Conservation (phyloP, 805 yeast genomes). For the Spathaspora boniae region DNA sequence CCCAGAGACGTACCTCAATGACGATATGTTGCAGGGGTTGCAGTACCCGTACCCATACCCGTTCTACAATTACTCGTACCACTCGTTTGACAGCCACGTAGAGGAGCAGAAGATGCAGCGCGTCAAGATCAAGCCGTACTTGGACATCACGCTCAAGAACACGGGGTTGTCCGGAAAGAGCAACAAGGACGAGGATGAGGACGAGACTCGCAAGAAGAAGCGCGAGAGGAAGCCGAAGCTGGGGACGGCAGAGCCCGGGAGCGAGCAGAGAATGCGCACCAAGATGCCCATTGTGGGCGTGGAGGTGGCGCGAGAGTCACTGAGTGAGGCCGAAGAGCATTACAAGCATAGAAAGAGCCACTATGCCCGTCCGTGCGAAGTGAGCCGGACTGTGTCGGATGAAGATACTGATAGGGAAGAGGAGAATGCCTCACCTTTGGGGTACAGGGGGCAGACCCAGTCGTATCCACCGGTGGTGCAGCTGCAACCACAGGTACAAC, state of each 20-base stretch:
- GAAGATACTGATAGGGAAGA: slow-evolving; percentile 1
- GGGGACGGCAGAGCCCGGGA: slow-evolving; percentile 1
- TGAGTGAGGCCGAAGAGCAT: not conserved
- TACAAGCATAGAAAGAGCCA: not conserved
- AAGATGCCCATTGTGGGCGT: not conserved
- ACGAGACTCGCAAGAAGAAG: slow-evolving; percentile 1
- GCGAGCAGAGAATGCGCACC: too few species aligned
- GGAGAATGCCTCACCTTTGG: slow-evolving; percentile 2
- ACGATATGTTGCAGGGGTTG: slow-evolving; percentile 36
- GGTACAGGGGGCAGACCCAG: too few species aligned
- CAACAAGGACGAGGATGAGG: slow-evolving; percentile 7
- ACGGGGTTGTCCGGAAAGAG: slow-evolving; percentile 3
- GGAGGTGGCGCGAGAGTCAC: not conserved
- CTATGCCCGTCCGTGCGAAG: too few species aligned
- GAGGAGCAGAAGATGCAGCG: slow-evolving; percentile 22
- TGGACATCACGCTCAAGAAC: slow-evolving; percentile 32
- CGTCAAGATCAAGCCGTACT: slow-evolving; percentile 31
- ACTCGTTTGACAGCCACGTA: slow-evolving; percentile 27
- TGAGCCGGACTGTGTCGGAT: too few species aligned
- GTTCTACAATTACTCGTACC: slow-evolving; percentile 43
- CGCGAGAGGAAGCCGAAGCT: slow-evolving; percentile 5
- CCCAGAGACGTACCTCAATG: slow-evolving; percentile 34
- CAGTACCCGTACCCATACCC: slow-evolving; percentile 46
- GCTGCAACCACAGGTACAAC: slow-evolving; percentile 2
- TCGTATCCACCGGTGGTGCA: too few species aligned